These are phyloP conservation scores for Pelargonium hybrid DNA, from an alignment of 441 rosid genomes.

Conservation along the genomic window DNA sequence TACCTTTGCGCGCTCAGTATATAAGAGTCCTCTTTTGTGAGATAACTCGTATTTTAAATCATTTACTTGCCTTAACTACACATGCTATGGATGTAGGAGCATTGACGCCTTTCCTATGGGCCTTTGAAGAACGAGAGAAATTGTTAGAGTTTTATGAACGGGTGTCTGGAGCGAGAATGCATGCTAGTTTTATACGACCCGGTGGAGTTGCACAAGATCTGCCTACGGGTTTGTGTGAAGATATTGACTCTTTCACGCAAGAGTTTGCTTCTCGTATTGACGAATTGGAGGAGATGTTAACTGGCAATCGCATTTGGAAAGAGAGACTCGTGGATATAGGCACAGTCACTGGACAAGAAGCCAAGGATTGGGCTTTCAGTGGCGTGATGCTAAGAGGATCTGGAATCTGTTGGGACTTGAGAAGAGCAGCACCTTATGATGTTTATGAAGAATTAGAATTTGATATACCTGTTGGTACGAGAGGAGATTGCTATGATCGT, in stretches of 20 bases:
- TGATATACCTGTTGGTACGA: background rate
- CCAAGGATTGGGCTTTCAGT: background rate
- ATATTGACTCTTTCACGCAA: conserved; percentile 18
- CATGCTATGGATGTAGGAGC: conserved; percentile 6
- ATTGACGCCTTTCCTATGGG: background rate
- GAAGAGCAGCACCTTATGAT: background rate
- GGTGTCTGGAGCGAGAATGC: conserved; percentile 17
- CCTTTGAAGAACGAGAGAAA: conserved; percentile 1
- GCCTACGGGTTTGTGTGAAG: conserved; percentile 12
- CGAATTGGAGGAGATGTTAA: conserved; percentile 15
- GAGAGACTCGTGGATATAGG: background rate
- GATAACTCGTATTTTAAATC: conserved; percentile 7
- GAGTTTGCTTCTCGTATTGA: conserved; percentile 18
- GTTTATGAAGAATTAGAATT: background rate
- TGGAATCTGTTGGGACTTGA: background rate
- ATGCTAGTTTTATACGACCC: conserved; percentile 18
- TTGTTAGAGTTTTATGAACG: background rate
- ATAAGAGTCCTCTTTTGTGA: conserved; percentile 7
- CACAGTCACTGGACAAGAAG: background rate
- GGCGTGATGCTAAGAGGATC: background rate
- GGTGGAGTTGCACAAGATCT: conserved; percentile 13
- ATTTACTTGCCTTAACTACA: conserved; percentile 6
- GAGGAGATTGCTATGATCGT: background rate
- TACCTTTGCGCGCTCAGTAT: conserved; percentile 1
- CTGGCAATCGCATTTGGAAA: background rate